Evolutionary conservation across 2,329 filamentous ascomycete genomes (phyloP), one percentile per base, ranked within the genome.

Genomic region (Exserohilum turcica): DNA sequence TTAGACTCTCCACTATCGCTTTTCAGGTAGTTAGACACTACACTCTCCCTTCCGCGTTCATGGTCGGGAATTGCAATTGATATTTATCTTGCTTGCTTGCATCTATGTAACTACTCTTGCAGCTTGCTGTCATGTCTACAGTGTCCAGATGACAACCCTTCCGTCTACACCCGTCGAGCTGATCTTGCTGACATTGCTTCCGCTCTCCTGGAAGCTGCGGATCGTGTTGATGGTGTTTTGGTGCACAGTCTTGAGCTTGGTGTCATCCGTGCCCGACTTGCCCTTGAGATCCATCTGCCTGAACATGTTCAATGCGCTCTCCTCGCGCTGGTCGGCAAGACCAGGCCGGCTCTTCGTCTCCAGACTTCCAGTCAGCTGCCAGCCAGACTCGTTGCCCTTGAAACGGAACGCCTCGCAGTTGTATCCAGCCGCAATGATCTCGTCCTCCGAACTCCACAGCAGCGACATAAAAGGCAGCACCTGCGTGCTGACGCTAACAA

Each of bases 241-340:
- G 77, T 99, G 94, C 40, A 94, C 86, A 9, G 94, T 97, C 79
- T 91, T 94, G 65, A 99, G 82, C 79, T 96, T 90, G 3, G 92
- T 97, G 74, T 97, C 92, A 68, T 96, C 92, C 50, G 82, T 80
- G 44, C 60, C 60, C 31, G 48, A 54, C 78, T 96, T 96, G 58
- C 94, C 94, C 82, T 94, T 96, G 61, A 99, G 82, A 76, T 99
- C 94, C 94, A 99, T 97, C 80, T 97, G 92, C 68, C 87, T 86
- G 80, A 99, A 99, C 91, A 97, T 96, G 77, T 97, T 96, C 74
- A 97, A 80, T 19, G 94, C 94, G 61, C 90, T 94, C 75, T 97
- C 94, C 77, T 97, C 94, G 28, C 89, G 84, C 49, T 85, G 84
- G 52, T 83, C 86, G 2, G 76, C 78, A 49, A 81, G 74, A 36